phyloP scores from a whole-genome alignment of 2,329 filamentous ascomycete species.

The Allantophomopsis cytisporea region DNA sequence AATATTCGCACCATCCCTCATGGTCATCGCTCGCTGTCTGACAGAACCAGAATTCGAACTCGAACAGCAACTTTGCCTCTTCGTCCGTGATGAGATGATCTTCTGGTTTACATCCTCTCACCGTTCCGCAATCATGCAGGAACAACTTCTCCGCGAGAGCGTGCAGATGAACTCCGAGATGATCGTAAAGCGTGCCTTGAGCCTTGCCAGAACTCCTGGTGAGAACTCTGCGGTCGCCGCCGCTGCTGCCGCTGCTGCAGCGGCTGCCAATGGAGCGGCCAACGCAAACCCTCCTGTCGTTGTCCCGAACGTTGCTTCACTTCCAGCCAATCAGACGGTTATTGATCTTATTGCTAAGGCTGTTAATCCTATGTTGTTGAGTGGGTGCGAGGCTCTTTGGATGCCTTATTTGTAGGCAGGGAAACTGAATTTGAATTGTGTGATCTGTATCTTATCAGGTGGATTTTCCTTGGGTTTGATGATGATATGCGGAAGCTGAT shows the following conservation, averaged over 20 bases:
- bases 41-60: slow-evolving; percentile 82
- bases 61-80: slow-evolving; percentile 88
- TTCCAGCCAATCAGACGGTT: slow-evolving; percentile 93
- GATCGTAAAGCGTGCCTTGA: slow-evolving; percentile 82
- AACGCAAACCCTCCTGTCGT: not conserved
- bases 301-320: slow-evolving; percentile 41
- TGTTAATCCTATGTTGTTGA: slow-evolving; percentile 81
- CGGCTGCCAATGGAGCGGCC: not conserved
- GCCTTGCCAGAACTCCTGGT: slow-evolving; percentile 52
- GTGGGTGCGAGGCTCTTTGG: slow-evolving; percentile 84
- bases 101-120: slow-evolving; percentile 86
- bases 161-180: slow-evolving; percentile 80
- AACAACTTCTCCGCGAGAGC: slow-evolving; percentile 53
- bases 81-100: slow-evolving; percentile 95
- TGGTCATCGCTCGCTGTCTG: slow-evolving; percentile 90
- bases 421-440: no score
- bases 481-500: no score
- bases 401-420: slow-evolving; percentile 74
- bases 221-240: slow-evolving; percentile 27
- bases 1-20: slow-evolving; percentile 87
- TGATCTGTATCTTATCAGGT: no score
- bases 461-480: no score
- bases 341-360: slow-evolving; percentile 90
- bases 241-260: not conserved
- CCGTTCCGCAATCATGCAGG: slow-evolving; percentile 39